Conservation (phyloP, 179 eudicot genomes). For the Spinacia oleracea region DNA sequence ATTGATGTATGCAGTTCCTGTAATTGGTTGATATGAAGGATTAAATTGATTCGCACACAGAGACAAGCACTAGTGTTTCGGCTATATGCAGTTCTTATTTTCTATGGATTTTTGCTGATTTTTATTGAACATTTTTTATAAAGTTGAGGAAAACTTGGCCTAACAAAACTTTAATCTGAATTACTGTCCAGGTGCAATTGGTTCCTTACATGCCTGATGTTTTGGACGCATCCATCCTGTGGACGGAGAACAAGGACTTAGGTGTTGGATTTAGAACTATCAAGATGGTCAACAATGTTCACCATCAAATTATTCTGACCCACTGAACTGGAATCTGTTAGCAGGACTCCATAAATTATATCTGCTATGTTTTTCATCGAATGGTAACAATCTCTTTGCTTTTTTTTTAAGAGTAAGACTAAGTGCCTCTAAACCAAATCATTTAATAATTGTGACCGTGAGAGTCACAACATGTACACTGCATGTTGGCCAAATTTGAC, state of each 20-base stretch:
- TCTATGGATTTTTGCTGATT: neutral
- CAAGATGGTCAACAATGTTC: conserved; percentile 70
- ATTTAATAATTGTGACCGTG: too few relatives aligned
- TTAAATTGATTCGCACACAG: neutral
- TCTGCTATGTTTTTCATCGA: too few relatives aligned
- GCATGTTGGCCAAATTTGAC: too few relatives aligned
- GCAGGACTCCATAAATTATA: too few relatives aligned
- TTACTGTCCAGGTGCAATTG: conserved; percentile 55
- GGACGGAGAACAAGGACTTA: conserved; percentile 75
- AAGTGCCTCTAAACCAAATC: too few relatives aligned
- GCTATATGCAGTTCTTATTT: neutral
- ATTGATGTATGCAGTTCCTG: neutral
- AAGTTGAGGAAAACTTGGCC: too few relatives aligned
- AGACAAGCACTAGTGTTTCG: neutral
- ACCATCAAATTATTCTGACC: too few relatives aligned
- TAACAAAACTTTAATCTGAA: neutral
- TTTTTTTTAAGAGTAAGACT: too few relatives aligned
- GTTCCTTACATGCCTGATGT: conserved; percentile 45
- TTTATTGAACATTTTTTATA: neutral
- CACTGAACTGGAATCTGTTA: too few relatives aligned
- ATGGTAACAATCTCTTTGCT: too few relatives aligned
- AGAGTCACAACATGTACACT: too few relatives aligned
- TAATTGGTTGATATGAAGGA: neutral
- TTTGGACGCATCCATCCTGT: conserved; percentile 65
- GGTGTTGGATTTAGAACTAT: conserved; percentile 65